Percentiles rank a stretch among this genome's conserved stretches.
phyloP scores from a whole-genome alignment of 2,329 filamentous ascomycete species.

The Cadophora malorum region DNA sequence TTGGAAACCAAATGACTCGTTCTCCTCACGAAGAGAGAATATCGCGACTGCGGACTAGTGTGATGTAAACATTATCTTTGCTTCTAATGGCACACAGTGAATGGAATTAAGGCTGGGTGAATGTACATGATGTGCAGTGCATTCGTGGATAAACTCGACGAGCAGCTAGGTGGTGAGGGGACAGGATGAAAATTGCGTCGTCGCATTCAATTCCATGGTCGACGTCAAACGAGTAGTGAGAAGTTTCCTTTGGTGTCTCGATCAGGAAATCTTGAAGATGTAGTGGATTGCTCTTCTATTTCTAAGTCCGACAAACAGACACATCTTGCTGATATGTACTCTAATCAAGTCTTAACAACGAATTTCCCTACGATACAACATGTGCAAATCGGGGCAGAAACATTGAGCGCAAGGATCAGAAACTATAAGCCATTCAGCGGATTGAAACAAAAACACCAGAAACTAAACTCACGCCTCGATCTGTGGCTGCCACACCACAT shows the following conservation, averaged over 20 bases:
- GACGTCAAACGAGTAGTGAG: too few species aligned
- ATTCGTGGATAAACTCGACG: too few species aligned
- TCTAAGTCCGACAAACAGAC: background rate
- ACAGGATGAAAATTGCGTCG: too few species aligned
- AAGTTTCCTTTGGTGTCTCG: too few species aligned
- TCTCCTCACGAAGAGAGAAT: background rate
- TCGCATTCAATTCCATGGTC: too few species aligned
- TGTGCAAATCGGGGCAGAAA: background rate
- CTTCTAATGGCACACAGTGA: too few species aligned
- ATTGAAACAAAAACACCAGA: background rate
- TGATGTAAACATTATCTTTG: too few species aligned
- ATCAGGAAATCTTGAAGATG: background rate
- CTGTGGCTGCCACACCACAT: slow-evolving; percentile 20
- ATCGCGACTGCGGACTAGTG: too few species aligned
- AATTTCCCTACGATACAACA: background rate
- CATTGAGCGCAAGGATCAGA: background rate
- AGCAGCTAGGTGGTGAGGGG: too few species aligned
- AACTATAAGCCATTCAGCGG: slow-evolving; percentile 15
- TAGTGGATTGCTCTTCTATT: background rate
- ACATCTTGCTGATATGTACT: background rate
- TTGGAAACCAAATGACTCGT: background rate
- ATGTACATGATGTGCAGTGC: too few species aligned
- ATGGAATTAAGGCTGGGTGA: too few species aligned
- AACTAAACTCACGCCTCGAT: slow-evolving; percentile 22
- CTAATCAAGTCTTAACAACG: background rate